phyloP scores from a whole-genome alignment of 1,284 basidiomycete species.

The Stereum hirsutum region DNA sequence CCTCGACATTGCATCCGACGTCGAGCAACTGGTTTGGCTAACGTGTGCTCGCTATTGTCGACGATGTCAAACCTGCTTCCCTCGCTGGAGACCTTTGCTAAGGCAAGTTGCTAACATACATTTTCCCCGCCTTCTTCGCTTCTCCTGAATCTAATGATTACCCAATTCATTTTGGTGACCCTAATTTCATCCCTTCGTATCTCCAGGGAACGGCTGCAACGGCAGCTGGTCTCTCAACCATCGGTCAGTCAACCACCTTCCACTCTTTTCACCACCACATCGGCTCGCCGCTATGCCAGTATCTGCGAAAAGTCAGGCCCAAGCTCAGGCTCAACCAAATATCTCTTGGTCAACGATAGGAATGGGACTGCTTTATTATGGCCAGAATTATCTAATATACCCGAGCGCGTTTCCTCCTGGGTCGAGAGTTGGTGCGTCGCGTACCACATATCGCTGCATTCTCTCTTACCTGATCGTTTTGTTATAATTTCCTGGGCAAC shows the following conservation, averaged over 20 bases:
- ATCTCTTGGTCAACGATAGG: slow-evolving; percentile 36
- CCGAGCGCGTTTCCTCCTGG: slow-evolving; percentile 82
- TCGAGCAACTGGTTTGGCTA: too few relatives aligned
- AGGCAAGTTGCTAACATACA: slow-evolving; percentile 11
- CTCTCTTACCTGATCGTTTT: slow-evolving; percentile 8
- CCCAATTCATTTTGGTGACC: neutral
- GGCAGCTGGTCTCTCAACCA: slow-evolving; percentile 53
- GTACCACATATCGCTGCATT: too few relatives aligned
- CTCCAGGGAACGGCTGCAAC: slow-evolving; percentile 59
- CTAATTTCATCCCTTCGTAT: too few relatives aligned
- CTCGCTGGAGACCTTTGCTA: slow-evolving; percentile 14
- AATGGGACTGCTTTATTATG: slow-evolving; percentile 73
- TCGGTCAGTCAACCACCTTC: slow-evolving; percentile 35
- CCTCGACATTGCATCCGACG: too few relatives aligned
- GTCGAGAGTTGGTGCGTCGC: slow-evolving; percentile 63
- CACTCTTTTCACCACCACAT: neutral
- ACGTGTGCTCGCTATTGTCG: too few relatives aligned
- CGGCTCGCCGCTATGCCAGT: too few relatives aligned
- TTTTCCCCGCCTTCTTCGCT: neutral
- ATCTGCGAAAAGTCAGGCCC: too few relatives aligned
- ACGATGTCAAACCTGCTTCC: slow-evolving; percentile 13
- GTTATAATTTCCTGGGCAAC: neutral
- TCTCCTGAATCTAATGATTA: neutral
- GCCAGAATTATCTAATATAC: slow-evolving; percentile 84
- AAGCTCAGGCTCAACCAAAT: too few relatives aligned